Base-by-base conservation (phyloP, 169 alveolate species). In the Plasmodium billcollinsi region DNA sequence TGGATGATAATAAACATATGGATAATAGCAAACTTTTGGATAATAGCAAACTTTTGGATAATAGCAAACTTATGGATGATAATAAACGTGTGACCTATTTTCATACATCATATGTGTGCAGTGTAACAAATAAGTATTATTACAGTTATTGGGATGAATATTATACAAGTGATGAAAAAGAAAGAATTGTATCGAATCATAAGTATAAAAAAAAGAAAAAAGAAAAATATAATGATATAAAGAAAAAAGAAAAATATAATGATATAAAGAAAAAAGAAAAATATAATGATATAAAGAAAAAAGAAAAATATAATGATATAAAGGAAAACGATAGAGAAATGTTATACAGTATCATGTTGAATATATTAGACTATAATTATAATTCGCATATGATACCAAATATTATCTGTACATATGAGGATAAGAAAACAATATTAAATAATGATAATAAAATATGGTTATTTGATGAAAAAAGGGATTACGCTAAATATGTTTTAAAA, bases 371-470 rank as follows among this genome's bases (percentile, higher is more conserved):
- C 7, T 70, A 26, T 54, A 66, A 76, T 58, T 65, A 76, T 45
- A 76, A 65, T 54, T 56, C 89, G 14, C 89, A 76, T 21, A n/a
- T 76, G 4, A 54, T 76, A n/a, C 89, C 89, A 14, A 29, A 52
- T 11, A 45, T 76, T 9, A 65, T 76, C 18, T 52, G 71, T 8
- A 49, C 29, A 18, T 49, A 50, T 29, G 76, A 66, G 3, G 89
- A 76, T 76, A 75, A 59, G 20, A 43, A 52, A 20, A 49, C 50
- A 3, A 20, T 63, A 59, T 18, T 33, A 56, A 6, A 29, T 20
- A 74, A 49, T 14, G 61, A 21, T 6, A 45, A 74, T 65, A 33
- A 33, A 33, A 33, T 33, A 0, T 33, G 7, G 45, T 33, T 33
- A 33, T 33, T 33, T 33, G 45, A 33, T 33, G 45, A 33, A 33